Conservation (phyloP, 1,284 basidiomycete species). For the Tilletia horrida region DNA sequence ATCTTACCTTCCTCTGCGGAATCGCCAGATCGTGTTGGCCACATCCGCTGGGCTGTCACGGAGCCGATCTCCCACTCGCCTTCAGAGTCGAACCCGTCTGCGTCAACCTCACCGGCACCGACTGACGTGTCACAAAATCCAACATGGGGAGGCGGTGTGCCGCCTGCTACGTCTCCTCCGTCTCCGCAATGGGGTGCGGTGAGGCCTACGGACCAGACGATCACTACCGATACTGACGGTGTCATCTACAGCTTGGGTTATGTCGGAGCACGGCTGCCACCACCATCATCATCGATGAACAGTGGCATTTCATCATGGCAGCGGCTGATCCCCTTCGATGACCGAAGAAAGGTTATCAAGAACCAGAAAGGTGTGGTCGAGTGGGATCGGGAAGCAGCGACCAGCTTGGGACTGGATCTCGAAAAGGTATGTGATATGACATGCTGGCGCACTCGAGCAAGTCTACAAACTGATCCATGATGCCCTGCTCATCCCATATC, state of each 20-base stretch:
- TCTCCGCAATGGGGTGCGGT: conserved; percentile 29
- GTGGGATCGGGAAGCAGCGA: neutral
- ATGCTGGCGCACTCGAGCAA: neutral
- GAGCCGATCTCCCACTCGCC: conserved; percentile 8
- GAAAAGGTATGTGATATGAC: neutral
- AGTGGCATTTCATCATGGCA: neutral
- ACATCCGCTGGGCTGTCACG: conserved; percentile 43
- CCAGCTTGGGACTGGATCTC: neutral
- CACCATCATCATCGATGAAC: neutral
- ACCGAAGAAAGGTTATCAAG: conserved; percentile 2
- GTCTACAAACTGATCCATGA: neutral
- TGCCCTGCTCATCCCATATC: neutral
- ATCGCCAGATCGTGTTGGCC: conserved; percentile 17
- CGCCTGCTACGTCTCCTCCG: neutral
- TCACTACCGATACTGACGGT: conserved; percentile 66
- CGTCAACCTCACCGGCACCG: conserved; percentile 6
- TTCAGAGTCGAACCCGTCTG: neutral
- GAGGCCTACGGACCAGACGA: conserved; percentile 62
- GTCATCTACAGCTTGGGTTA: conserved; percentile 88
- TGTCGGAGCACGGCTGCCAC: conserved; percentile 64
- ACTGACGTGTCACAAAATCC: neutral
- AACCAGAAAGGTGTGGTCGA: conserved; percentile 29
- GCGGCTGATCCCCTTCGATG: neutral
- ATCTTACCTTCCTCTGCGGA: conserved; percentile 22
- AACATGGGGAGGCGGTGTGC: conserved; percentile 20